Conservation (phyloP, 179 eudicot species). For the Camellia oleifera region DNA sequence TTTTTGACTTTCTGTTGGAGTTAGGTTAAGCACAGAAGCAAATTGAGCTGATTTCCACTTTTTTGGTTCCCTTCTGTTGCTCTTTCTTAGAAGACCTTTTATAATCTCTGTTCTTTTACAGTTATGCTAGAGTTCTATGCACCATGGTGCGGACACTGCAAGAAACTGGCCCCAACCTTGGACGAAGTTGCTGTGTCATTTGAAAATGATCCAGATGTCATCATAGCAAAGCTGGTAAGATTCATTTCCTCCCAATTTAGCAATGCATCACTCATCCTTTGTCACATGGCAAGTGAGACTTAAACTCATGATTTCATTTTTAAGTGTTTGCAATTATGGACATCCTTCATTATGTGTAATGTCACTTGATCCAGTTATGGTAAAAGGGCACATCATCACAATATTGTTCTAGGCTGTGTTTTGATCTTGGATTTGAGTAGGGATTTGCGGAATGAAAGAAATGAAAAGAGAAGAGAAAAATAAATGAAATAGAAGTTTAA, state of each 20-base stretch:
- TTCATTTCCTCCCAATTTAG: background rate
- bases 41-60: background rate
- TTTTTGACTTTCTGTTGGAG: background rate
- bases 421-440: no score
- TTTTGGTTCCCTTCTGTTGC: background rate
- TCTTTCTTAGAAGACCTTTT: background rate
- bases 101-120: slow-evolving; percentile 12
- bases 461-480: no score
- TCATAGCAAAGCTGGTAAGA: slow-evolving; percentile 64
- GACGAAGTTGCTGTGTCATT: slow-evolving; percentile 63
- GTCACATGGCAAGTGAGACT: background rate
- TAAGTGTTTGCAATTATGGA: background rate
- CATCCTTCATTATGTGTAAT: background rate
- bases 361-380: no score
- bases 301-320: background rate
- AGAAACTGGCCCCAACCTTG: slow-evolving; percentile 67
- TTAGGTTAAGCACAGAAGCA: background rate
- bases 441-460: no score
- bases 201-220: slow-evolving; percentile 42
- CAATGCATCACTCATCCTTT: background rate
- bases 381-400: background rate
- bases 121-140: slow-evolving; percentile 70
- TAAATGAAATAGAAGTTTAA: no score
- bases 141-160: slow-evolving; percentile 78
- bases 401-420: background rate